Conservation (phyloP, 2,329 filamentous ascomycete genomes). For the Sclerotiophoma versabilis region DNA sequence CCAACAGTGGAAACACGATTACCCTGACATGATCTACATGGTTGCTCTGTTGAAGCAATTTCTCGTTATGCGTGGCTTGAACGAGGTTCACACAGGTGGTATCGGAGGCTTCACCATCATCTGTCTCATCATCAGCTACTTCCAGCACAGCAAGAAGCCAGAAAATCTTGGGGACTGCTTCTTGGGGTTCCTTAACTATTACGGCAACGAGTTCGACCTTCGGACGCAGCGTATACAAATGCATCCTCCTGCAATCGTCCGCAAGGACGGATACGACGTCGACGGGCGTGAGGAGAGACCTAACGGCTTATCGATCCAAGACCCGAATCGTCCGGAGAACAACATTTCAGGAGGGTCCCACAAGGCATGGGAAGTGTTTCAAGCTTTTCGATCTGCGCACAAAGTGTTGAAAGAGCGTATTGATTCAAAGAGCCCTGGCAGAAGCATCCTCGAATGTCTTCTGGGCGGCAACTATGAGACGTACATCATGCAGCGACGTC, state of each 20-base stretch:
- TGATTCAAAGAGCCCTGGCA: conserved; percentile 24
- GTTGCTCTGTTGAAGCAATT: conserved; percentile 93
- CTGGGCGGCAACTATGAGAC: conserved; percentile 80
- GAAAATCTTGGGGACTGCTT: conserved; percentile 78
- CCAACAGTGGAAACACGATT: conserved; percentile 76
- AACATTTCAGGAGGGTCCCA: conserved; percentile 89
- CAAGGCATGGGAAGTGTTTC: conserved; percentile 71
- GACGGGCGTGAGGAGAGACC: conserved; percentile 41
- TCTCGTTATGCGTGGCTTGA: conserved; percentile 84
- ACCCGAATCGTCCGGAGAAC: conserved; percentile 84
- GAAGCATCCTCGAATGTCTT: conserved; percentile 74
- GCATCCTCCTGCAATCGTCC: conserved; percentile 72
- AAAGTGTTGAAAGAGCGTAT: conserved; percentile 46
- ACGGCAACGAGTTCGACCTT: conserved; percentile 82
- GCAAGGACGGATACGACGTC: conserved; percentile 60
- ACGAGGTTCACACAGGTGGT: conserved; percentile 89
- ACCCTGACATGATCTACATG: conserved; percentile 84
- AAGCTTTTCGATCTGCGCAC: conserved; percentile 67
- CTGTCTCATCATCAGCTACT: conserved; percentile 87
- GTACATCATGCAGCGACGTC: conserved; percentile 73
- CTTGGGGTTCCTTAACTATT: conserved; percentile 87
- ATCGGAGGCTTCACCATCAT: conserved; percentile 94
- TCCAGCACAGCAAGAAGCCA: conserved; percentile 67
- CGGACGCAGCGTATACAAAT: conserved; percentile 75
- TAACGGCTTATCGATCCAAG: conserved; percentile 83